phyloP scores from a whole-genome alignment of 805 yeast species.

The Suhomyces prunicola region DNA sequence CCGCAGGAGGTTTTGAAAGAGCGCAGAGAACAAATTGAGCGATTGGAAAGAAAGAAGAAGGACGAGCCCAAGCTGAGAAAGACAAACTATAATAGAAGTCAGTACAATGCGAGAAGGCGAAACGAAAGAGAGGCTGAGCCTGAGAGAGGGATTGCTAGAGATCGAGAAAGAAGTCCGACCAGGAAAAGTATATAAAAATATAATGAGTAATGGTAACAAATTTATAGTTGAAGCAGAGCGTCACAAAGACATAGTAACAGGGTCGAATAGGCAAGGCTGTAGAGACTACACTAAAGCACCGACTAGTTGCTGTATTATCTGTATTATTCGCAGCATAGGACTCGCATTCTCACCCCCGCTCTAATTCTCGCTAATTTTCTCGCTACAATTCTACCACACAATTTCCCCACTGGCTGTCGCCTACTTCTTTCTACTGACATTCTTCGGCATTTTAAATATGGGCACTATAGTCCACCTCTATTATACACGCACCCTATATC shows the following conservation, averaged over 20 bases:
- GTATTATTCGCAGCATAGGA: neutral
- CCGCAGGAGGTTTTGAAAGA: constrained; percentile 32
- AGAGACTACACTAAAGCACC: neutral
- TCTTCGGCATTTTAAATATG: too few species aligned
- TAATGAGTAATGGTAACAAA: neutral
- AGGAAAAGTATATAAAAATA: neutral
- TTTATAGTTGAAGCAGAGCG: neutral
- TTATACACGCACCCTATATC: too few species aligned
- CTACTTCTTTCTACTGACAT: too few species aligned
- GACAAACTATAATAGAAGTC: constrained; percentile 29
- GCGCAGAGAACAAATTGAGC: constrained; percentile 14
- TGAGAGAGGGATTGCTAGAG: neutral
- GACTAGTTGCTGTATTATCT: neutral
- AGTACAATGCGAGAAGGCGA: constrained; percentile 9
- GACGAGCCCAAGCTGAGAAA: constrained; percentile 7
- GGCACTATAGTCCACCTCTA: too few species aligned
- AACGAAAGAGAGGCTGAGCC: neutral
- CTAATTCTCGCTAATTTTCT: too few species aligned
- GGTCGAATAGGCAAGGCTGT: neutral
- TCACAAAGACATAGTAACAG: neutral
- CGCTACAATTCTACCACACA: too few species aligned
- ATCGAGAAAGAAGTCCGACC: constrained; percentile 8
- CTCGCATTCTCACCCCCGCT: too few species aligned
- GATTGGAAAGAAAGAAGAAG: neutral
- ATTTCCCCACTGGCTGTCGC: too few species aligned